phyloP scores from a whole-genome alignment of 495 filamentous ascomycete genomes.

The Bryoglossum gracile region DNA sequence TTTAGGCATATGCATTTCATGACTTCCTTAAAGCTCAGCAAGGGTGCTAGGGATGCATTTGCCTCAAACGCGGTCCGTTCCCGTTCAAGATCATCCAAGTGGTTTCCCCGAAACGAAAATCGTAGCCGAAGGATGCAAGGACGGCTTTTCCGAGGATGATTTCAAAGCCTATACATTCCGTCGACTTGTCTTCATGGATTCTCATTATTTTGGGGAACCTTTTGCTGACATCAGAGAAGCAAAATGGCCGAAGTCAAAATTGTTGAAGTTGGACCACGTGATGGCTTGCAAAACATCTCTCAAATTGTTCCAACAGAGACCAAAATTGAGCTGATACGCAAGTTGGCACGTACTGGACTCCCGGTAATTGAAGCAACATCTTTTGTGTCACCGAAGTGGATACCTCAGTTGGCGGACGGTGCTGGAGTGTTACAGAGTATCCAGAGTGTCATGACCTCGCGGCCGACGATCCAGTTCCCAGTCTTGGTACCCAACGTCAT shows the following conservation, averaged over 20 bases:
- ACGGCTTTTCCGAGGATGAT: neutral
- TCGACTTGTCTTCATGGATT: neutral
- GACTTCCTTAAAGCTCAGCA: too few species aligned
- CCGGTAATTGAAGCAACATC: slow-evolving; percentile 38
- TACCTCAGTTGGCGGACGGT: slow-evolving; percentile 39
- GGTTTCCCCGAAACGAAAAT: neutral
- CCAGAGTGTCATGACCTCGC: neutral
- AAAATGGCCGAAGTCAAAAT: slow-evolving; percentile 29
- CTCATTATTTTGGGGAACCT: neutral
- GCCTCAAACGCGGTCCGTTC: too few species aligned
- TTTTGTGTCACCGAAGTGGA: slow-evolving; percentile 34
- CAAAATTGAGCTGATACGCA: slow-evolving; percentile 35
- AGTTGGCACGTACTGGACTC: slow-evolving; percentile 29
- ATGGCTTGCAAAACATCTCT: slow-evolving; percentile 39
- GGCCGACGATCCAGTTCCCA: slow-evolving; percentile 20
- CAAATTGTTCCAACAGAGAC: slow-evolving; percentile 29
- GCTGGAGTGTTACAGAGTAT: slow-evolving; percentile 26
- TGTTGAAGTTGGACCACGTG: slow-evolving; percentile 42
- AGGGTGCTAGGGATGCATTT: too few species aligned
- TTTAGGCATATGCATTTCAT: too few species aligned
- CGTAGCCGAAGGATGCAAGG: neutral
- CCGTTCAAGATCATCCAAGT: too few species aligned
- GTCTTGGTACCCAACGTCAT: slow-evolving; percentile 39
- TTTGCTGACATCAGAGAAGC: neutral
- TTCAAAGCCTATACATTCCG: neutral